Evolutionary conservation across 2,329 filamentous ascomycete species (phyloP).

Genomic region (Thelonectria blattea): DNA sequence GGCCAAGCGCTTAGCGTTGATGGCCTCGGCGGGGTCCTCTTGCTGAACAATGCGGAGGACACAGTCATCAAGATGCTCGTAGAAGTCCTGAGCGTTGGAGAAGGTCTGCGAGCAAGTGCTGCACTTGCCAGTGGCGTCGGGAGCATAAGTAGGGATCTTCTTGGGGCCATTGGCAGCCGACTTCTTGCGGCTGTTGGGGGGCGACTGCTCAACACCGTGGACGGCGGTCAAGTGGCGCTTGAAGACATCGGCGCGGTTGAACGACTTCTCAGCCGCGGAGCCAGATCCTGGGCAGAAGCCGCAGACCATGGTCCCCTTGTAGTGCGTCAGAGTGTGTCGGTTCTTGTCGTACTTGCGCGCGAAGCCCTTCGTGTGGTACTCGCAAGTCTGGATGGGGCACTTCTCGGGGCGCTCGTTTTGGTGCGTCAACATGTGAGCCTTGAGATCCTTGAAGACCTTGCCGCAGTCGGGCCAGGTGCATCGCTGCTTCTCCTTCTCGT

Average conservation of each 20-base stretch:
- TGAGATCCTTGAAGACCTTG: constrained; percentile 86
- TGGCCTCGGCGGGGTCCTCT: constrained; percentile 71
- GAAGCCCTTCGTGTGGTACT: constrained; percentile 92
- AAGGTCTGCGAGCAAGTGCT: constrained; percentile 93
- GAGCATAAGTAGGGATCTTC: constrained; percentile 73
- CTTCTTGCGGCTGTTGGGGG: constrained; percentile 89
- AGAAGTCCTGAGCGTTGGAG: constrained; percentile 94
- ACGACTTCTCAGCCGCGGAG: constrained; percentile 89
- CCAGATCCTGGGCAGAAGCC: constrained; percentile 92
- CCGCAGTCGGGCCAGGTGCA: constrained; percentile 87
- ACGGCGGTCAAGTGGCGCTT: constrained; percentile 91
- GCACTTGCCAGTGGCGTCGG: constrained; percentile 89
- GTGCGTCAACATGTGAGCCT: constrained; percentile 94
- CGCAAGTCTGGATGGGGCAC: constrained; percentile 89
- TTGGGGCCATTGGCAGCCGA: constrained; percentile 47
- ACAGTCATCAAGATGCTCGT: constrained; percentile 90
- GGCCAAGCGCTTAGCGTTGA: constrained; percentile 70
- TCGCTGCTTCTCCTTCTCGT: constrained; percentile 72
- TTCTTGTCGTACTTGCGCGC: constrained; percentile 97
- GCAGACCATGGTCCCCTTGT: constrained; percentile 97
- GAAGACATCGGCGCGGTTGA: constrained; percentile 95
- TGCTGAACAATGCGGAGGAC: constrained; percentile 75
- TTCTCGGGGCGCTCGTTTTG: constrained; percentile 91
- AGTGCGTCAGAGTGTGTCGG: constrained; percentile 90
- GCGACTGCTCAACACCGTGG: constrained; percentile 90